Conservation (phyloP, 495 filamentous ascomycete genomes). For the Staphylotrichum longicolle region DNA sequence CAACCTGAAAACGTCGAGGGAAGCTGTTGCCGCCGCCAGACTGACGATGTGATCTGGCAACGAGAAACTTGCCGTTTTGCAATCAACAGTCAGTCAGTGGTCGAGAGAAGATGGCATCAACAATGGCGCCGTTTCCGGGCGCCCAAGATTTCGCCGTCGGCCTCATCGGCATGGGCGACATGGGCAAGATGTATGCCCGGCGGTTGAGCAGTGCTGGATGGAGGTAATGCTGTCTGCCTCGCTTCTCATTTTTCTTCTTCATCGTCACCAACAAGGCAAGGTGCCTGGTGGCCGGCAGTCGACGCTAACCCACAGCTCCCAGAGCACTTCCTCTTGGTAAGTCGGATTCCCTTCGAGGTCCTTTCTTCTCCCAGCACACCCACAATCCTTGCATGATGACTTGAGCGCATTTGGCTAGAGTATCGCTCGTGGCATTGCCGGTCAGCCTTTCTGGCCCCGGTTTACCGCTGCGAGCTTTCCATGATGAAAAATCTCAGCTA, state of each 20-base stretch:
- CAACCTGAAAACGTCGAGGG: constrained; percentile 9
- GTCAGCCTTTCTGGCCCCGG: constrained; percentile 42
- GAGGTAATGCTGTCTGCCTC: constrained; percentile 63
- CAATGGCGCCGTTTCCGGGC: constrained; percentile 22
- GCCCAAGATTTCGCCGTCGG: constrained; percentile 73
- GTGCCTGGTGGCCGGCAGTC: not conserved
- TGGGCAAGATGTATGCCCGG: constrained; percentile 98
- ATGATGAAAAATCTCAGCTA: constrained; percentile 98
- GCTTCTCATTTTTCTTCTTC: constrained; percentile 11
- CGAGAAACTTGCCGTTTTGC: constrained; percentile 4
- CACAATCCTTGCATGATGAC: constrained; percentile 71
- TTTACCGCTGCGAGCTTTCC: constrained; percentile 52
- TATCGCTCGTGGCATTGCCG: constrained; percentile 55
- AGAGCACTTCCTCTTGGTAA: constrained; percentile 25
- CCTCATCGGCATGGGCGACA: constrained; percentile 98
- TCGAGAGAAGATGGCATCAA: constrained; percentile 23
- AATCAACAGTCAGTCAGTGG: constrained; percentile 10
- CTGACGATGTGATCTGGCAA: constrained; percentile 19
- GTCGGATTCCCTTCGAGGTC: constrained; percentile 2
- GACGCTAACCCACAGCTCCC: constrained; percentile 24
- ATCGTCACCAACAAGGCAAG: not conserved
- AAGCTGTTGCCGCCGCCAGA: constrained; percentile 1
- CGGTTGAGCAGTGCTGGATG: constrained; percentile 85
- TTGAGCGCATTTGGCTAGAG: constrained; percentile 99
- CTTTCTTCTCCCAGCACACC: not conserved